Evolutionary conservation across 2,329 filamentous ascomycete genomes (phyloP).

Genomic region (Aspergillus floridensis): DNA sequence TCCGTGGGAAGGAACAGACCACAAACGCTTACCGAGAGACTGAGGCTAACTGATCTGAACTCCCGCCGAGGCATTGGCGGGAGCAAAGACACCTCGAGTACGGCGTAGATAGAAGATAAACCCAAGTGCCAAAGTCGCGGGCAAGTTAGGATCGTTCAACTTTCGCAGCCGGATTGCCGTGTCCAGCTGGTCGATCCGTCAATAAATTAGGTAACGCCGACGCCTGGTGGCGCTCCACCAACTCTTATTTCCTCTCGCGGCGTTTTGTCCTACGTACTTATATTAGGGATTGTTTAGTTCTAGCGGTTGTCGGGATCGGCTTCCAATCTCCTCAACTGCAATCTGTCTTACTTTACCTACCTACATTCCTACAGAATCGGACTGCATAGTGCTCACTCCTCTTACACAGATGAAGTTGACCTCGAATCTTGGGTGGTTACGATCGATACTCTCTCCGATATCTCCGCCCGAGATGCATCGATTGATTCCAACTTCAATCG

Average conservation of each 20-base stretch:
- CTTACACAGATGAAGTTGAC: too few relatives aligned
- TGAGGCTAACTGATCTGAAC: neutral
- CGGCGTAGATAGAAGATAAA: too few relatives aligned
- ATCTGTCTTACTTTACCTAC: neutral
- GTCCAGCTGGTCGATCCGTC: conserved; percentile 5
- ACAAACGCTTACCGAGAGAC: too few relatives aligned
- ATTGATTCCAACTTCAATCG: too few relatives aligned
- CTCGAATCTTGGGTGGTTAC: too few relatives aligned
- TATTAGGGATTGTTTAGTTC: neutral
- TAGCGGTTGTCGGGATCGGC: neutral
- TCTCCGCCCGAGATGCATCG: too few relatives aligned
- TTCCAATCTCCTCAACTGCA: neutral
- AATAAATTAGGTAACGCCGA: conserved; percentile 7
- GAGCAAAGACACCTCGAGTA: too few relatives aligned
- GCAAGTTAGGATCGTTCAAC: neutral
- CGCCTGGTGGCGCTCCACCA: conserved; percentile 1
- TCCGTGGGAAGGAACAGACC: neutral
- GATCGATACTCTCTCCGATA: too few relatives aligned
- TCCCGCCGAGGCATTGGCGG: neutral
- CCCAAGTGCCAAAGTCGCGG: too few relatives aligned
- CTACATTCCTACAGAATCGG: neutral
- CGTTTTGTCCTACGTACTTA: conserved; percentile 2
- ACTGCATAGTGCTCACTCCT: too few relatives aligned
- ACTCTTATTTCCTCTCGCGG: neutral
- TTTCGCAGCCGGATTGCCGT: conserved; percentile 1